Evolutionary conservation across 1,284 basidiomycete species (phyloP), one percentile per base, ranked within the genome.

Genomic region (Golubevia sp.): DNA sequence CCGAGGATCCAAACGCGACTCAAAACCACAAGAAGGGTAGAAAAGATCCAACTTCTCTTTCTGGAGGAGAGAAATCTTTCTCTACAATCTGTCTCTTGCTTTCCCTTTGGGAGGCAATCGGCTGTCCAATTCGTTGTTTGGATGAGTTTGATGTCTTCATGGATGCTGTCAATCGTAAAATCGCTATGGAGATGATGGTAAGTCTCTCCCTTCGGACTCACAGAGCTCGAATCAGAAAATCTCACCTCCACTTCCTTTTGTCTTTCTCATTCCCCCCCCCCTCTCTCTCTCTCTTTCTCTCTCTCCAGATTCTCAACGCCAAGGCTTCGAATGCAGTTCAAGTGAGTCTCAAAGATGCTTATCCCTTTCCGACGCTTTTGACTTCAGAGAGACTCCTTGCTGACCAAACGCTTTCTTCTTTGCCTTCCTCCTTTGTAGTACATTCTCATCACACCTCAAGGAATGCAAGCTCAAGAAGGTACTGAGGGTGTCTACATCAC

Each of bases 51-150:
- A 71, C 71, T 51, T 64, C 91, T 26, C 88, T 99, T 44, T 86
- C 86, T 0, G 95, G 95, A 55, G 95, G 96, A 50, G 96, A 99
- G 85, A 96, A 97, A 81, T 96, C 93, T 3, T 99, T 97, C 85
- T 92, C 94, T 4, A 99, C 97, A 0, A 94, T 98, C 68, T 96
- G 93, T 73, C 85, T 99, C 58, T 86, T 99, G 56, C 86, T 98
- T 27, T 91, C 97, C 4, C 86, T 99, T 51, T 99, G 97, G 97
- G 92, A 97, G 75, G 91, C 93, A 8, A 93, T 96, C 61, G 91
- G 92, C 0, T 96, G 94, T 82, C 96, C 95, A 0, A 88, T 99
- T 59, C 88, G 96, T 63, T 99, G 96, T 78, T 88, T 99, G 34
- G 95, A 96, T 90, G 85, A 77, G 87, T 86, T 70, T 53, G 80